These are phyloP conservation scores for Rhodamnia rubescens DNA, from an alignment of 345 rosid species.

Conservation along the genomic window DNA sequence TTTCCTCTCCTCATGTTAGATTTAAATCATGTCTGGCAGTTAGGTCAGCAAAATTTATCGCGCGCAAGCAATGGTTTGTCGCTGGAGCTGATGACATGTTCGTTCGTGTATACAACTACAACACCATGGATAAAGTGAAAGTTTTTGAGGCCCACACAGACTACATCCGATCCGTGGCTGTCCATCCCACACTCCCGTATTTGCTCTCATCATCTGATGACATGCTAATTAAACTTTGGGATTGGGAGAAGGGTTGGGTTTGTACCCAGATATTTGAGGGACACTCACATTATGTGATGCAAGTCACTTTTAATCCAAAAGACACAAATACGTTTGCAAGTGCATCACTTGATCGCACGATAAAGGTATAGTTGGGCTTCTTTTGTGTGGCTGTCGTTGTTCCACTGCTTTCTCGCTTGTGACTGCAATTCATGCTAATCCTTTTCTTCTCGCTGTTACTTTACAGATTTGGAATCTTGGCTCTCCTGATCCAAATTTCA, in stretches of 20 bases:
- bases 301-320: conserved; percentile 85
- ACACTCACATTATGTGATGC: conserved; percentile 99
- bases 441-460: background rate
- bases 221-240: conserved; percentile 99
- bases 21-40: conserved; percentile 34
- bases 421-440: background rate
- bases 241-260: conserved; percentile 98
- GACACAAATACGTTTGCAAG: conserved; percentile 93
- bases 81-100: conserved; percentile 94
- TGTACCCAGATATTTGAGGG: conserved; percentile 94
- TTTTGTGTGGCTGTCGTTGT: background rate
- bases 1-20: background rate
- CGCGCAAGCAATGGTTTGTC: conserved; percentile 88
- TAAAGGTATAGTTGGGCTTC: conserved; percentile 41
- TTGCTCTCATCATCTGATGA: conserved; percentile 96
- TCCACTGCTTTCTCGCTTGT: background rate
- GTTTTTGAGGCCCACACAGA: conserved; percentile 97
- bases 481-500: conserved; percentile 59
- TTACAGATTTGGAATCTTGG: conserved; percentile 90
- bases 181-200: conserved; percentile 88
- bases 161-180: conserved; percentile 87
- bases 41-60: conserved; percentile 85
- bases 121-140: conserved; percentile 85
- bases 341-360: conserved; percentile 94
- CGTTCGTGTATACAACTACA: conserved; percentile 85